These are phyloP conservation scores for Cucurbitaria berberidis DNA, from an alignment of 2,329 filamentous ascomycete species.

Conservation along the genomic window DNA sequence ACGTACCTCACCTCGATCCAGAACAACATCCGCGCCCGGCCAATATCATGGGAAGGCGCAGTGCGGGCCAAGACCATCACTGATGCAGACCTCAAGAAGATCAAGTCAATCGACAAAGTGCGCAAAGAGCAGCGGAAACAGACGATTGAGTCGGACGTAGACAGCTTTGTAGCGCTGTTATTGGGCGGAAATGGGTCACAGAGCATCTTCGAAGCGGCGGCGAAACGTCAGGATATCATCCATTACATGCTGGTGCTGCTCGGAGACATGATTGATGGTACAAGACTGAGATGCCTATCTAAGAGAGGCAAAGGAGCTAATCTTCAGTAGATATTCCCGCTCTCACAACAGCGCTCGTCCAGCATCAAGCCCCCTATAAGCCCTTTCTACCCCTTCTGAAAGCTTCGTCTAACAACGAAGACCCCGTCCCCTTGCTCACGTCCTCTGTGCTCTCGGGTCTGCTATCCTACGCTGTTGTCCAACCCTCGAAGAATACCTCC, in stretches of 20 bases:
- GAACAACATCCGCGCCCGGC: conserved; percentile 94
- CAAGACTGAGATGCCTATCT: not conserved
- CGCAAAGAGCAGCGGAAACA: conserved; percentile 88
- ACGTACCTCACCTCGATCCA: conserved; percentile 87
- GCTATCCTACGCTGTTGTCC: conserved; percentile 68
- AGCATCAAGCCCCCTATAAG: conserved; percentile 72
- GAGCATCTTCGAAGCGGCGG: conserved; percentile 80
- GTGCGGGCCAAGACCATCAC: conserved; percentile 92
- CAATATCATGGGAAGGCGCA: conserved; percentile 97
- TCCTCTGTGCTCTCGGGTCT: conserved; percentile 85
- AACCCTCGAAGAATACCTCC: conserved; percentile 63
- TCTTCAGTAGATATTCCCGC: conserved; percentile 71
- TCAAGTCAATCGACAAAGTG: conserved; percentile 95
- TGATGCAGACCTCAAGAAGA: conserved; percentile 91
- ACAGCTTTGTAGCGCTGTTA: conserved; percentile 81
- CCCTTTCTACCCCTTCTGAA: conserved; percentile 85
- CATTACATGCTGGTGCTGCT: conserved; percentile 94
- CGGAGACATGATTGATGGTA: conserved; percentile 86
- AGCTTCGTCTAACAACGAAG: conserved; percentile 81
- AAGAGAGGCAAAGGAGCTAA: conserved; percentile 20
- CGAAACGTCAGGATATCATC: conserved; percentile 85
- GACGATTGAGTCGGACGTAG: conserved; percentile 78
- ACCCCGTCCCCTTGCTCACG: conserved; percentile 86
- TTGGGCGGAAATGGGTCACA: conserved; percentile 69
- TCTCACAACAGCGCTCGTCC: conserved; percentile 76